These are phyloP conservation scores for Globisporangium spinosum DNA, from an alignment of 352 stramenopile species.

Conservation along the genomic window DNA sequence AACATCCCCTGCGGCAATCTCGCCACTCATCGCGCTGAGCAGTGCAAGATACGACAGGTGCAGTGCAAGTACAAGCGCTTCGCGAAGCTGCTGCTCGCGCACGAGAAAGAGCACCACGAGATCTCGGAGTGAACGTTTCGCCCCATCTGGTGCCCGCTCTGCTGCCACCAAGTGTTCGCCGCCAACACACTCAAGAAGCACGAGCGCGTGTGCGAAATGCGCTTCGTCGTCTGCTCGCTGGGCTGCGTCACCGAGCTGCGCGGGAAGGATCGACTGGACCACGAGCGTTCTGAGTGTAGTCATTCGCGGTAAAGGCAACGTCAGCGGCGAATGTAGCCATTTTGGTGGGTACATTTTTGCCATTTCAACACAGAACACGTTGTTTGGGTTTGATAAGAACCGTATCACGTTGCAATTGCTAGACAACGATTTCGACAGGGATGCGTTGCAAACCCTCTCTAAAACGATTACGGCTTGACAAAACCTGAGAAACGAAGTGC, in stretches of 20 bases:
- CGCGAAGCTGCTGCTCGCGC: slow-evolving; percentile 42
- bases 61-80: slow-evolving; percentile 48
- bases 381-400: neutral
- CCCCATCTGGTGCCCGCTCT: slow-evolving; percentile 62
- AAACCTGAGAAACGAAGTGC: slow-evolving; percentile 1
- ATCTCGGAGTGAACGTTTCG: slow-evolving; percentile 54
- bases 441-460: neutral
- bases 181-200: slow-evolving; percentile 50
- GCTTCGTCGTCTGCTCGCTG: slow-evolving; percentile 44
- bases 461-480: neutral
- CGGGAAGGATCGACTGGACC: slow-evolving; percentile 48
- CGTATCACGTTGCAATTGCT: neutral
- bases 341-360: neutral
- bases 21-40: slow-evolving; percentile 32
- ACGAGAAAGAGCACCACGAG: slow-evolving; percentile 60
- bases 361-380: slow-evolving; percentile 3
- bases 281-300: slow-evolving; percentile 30
- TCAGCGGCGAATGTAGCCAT: slow-evolving; percentile 1
- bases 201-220: slow-evolving; percentile 55
- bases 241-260: slow-evolving; percentile 63
- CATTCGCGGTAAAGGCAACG: neutral
- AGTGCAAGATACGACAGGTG: slow-evolving; percentile 63
- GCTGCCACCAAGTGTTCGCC: slow-evolving; percentile 48
- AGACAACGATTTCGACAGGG: neutral
- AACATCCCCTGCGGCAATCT: slow-evolving; percentile 35